These are phyloP conservation scores for Globisporangium emineosum DNA, from an alignment of 352 stramenopile genomes.

Conservation along the genomic window DNA sequence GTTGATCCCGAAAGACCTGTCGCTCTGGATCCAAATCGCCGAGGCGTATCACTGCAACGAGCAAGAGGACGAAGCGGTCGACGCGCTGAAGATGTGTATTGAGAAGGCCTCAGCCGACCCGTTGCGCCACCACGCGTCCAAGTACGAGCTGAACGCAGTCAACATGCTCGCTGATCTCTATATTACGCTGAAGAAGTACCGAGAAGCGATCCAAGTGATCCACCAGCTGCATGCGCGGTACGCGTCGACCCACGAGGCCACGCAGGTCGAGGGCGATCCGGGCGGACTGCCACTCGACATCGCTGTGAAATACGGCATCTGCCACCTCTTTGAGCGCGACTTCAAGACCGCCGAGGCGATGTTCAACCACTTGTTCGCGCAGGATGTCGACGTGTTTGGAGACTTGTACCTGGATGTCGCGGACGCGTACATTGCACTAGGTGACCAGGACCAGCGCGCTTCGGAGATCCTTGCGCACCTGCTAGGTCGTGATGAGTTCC, in stretches of 20 bases:
- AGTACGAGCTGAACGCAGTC: slow-evolving; percentile 83
- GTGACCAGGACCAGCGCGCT: slow-evolving; percentile 62
- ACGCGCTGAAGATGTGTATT: slow-evolving; percentile 83
- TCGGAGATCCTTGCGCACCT: slow-evolving; percentile 66
- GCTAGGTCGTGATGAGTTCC: slow-evolving; percentile 63
- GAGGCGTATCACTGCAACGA: slow-evolving; percentile 87
- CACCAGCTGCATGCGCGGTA: slow-evolving; percentile 71
- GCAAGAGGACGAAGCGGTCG: slow-evolving; percentile 82
- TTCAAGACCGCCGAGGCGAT: slow-evolving; percentile 72
- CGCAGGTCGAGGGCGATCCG: slow-evolving; percentile 60
- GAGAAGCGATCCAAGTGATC: slow-evolving; percentile 76
- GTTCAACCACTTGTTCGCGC: slow-evolving; percentile 80
- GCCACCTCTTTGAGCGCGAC: slow-evolving; percentile 74
- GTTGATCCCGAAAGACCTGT: slow-evolving; percentile 67
- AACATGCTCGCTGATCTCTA: slow-evolving; percentile 88
- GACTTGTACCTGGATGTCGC: slow-evolving; percentile 84
- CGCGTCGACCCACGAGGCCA: slow-evolving; percentile 48
- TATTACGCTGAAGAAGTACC: slow-evolving; percentile 85
- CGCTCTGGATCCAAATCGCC: slow-evolving; percentile 84
- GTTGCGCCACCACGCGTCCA: slow-evolving; percentile 56
- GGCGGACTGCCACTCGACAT: slow-evolving; percentile 80
- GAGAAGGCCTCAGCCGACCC: slow-evolving; percentile 69
- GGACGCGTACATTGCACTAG: slow-evolving; percentile 74
- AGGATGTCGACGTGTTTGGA: slow-evolving; percentile 82
- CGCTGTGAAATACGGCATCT: slow-evolving; percentile 86